Base-by-base conservation (phyloP, 2,329 filamentous ascomycete species). In the Cercospora citrullina region DNA sequence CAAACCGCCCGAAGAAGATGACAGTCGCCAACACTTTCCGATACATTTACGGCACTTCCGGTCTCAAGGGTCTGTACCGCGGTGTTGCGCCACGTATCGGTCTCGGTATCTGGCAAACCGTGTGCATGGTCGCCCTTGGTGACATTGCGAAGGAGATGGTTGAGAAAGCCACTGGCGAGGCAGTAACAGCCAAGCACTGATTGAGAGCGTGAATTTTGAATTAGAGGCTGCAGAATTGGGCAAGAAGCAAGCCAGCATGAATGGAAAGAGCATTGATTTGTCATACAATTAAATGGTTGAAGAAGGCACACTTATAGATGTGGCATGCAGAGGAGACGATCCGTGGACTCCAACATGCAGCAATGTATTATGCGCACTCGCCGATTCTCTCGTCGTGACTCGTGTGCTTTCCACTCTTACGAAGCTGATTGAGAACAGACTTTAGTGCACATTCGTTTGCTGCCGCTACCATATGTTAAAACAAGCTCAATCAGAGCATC, bases 121-220 rank as follows among this genome's bases (percentile, higher is more conserved):
- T 99, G 78, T 99, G 95, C 87, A 99, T 99, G 95, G 95, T 99
- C 83, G 95, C 94, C 78, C 87, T 98, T 82, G 95, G 95, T 83
- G 95, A 98, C 84, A 87, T 87, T 78, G 87, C 87, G 70, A 90
- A 90, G 79, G 87, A 90, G 75, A 82, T 83, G 74, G 87, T 89
- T 71, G 87, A 89, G 81, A 88, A 87, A 81, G 79, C 87, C 75
- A 90, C 87, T 45, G 87, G 87, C 74, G 87, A 90, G 39, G 75
- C 80, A 68, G 87, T 89, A 75, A 89, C 87, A 69, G 87, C 87
- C 51, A 89, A 89, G 83, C 87, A 89, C 80, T 89, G 86, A 79
- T 64, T 42, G 26, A 10, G 53, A 30, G n/a, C 26, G 26, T 30
- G 10, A 12, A 16, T 2, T 18, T 18, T 8, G 53, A 10, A 5